These are phyloP conservation scores for Biscutella auriculata DNA, from an alignment of 441 rosid genomes.

Conservation along the genomic window DNA sequence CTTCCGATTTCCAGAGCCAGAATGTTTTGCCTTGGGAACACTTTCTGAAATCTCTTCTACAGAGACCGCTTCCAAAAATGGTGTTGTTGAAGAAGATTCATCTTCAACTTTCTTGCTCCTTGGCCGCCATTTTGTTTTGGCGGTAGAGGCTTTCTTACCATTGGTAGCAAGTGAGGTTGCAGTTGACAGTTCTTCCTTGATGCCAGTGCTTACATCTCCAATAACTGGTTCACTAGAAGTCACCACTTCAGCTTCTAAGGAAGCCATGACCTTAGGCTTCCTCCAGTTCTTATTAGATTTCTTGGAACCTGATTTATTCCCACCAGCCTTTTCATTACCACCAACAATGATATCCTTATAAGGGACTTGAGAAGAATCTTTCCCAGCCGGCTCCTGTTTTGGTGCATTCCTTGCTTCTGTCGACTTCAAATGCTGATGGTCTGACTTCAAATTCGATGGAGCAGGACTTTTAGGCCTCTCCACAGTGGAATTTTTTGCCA, in stretches of 20 bases:
- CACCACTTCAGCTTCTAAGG: constrained; percentile 21
- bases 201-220: constrained; percentile 22
- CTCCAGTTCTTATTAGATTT: constrained; percentile 27
- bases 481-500: constrained; percentile 10
- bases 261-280: constrained; percentile 29
- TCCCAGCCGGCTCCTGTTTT: constrained; percentile 24
- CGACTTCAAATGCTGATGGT: constrained; percentile 32
- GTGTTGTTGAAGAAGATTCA: constrained; percentile 16
- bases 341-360: constrained; percentile 15
- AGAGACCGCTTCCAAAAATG: constrained; percentile 12
- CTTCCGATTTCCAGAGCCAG: constrained; percentile 20
- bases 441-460: constrained; percentile 27
- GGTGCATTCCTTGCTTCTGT: constrained; percentile 21
- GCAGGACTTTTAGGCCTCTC: constrained; percentile 27
- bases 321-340: constrained; percentile 19
- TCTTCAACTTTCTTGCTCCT: constrained; percentile 38
- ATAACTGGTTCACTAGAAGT: constrained; percentile 19
- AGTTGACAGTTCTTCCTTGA: constrained; percentile 18
- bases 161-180: constrained; percentile 16
- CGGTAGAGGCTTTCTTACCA: constrained; percentile 26
- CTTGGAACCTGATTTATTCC: constrained; percentile 12
- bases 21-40: constrained; percentile 15
- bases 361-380: constrained; percentile 37
- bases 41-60: constrained; percentile 11
- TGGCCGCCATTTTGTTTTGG: constrained; percentile 26